Conservation (phyloP, 345 rosid genomes). For the Noccaea bulbosa region DNA sequence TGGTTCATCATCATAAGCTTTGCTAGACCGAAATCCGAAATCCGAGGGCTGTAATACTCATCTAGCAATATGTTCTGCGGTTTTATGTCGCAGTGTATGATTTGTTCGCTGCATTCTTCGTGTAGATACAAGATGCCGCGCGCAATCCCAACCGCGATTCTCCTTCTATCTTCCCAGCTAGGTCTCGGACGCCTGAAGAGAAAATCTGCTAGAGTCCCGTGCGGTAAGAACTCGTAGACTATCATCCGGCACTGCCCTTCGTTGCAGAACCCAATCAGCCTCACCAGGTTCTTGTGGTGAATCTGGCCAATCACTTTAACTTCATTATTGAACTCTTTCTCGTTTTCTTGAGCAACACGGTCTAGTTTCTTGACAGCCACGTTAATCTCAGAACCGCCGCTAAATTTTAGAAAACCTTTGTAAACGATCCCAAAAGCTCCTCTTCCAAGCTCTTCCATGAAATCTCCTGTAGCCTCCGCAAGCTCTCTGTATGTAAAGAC, state of each 20-base stretch:
- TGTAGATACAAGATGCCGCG: conserved; percentile 55
- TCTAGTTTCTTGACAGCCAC: conserved; percentile 56
- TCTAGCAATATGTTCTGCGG: conserved; percentile 58
- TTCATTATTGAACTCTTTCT: conserved; percentile 53
- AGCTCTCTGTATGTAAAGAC: conserved; percentile 50
- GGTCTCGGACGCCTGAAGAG: conserved; percentile 47
- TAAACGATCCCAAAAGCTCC: conserved; percentile 54
- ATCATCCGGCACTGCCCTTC: conserved; percentile 45
- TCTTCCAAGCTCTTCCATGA: conserved; percentile 50
- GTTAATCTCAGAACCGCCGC: conserved; percentile 36
- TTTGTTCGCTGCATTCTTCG: conserved; percentile 52
- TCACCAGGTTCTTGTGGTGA: conserved; percentile 57
- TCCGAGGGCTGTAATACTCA: conserved; percentile 36
- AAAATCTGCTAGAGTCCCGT: conserved; percentile 45
- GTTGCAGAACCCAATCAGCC: conserved; percentile 50
- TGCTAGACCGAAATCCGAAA: conserved; percentile 53
- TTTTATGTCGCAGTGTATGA: conserved; percentile 58
- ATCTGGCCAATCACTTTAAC: conserved; percentile 50
- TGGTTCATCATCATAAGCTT: conserved; percentile 51
- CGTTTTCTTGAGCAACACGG: conserved; percentile 41
- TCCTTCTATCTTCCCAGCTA: conserved; percentile 49
- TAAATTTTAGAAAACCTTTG: conserved; percentile 38
- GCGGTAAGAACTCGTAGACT: conserved; percentile 53
- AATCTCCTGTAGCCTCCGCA: conserved; percentile 44
- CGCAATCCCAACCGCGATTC: conserved; percentile 42